Conservation (phyloP, 345 rosid species). For the Viola odorata region DNA sequence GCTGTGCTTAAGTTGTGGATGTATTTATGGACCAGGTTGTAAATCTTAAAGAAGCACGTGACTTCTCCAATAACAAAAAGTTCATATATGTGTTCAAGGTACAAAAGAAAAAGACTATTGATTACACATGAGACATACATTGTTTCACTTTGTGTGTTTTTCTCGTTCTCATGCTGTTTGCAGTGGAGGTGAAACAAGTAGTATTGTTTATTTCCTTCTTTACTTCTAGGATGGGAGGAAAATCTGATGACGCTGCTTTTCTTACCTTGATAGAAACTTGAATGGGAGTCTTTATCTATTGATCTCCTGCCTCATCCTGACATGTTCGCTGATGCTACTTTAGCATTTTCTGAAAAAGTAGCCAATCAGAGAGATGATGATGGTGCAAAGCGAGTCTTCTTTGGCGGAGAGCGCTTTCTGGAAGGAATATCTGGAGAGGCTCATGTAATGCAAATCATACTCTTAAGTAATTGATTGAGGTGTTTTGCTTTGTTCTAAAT, state of each 20-base stretch:
- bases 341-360: slow-evolving; percentile 61
- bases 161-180: background rate
- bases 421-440: slow-evolving; percentile 98
- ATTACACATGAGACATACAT: background rate
- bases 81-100: slow-evolving; percentile 94
- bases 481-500: slow-evolving; percentile 12
- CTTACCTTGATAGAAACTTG: slow-evolving; percentile 73
- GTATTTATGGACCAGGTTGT: slow-evolving; percentile 50
- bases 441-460: slow-evolving; percentile 51
- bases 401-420: slow-evolving; percentile 95
- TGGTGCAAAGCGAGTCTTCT: slow-evolving; percentile 97
- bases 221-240: background rate
- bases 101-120: slow-evolving; percentile 15
- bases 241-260: slow-evolving; percentile 26
- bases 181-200: background rate
- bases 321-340: slow-evolving; percentile 88
- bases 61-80: slow-evolving; percentile 63
- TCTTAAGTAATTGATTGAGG: slow-evolving; percentile 15
- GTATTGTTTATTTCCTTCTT: background rate
- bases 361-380: slow-evolving; percentile 81
- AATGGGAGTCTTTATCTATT: slow-evolving; percentile 93
- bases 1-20: slow-evolving; percentile 6
- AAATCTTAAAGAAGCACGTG: slow-evolving; percentile 96
- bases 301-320: slow-evolving; percentile 99
- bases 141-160: background rate